These are phyloP conservation scores for Populus tremula DNA, from an alignment of 345 rosid genomes.

Conservation along the genomic window DNA sequence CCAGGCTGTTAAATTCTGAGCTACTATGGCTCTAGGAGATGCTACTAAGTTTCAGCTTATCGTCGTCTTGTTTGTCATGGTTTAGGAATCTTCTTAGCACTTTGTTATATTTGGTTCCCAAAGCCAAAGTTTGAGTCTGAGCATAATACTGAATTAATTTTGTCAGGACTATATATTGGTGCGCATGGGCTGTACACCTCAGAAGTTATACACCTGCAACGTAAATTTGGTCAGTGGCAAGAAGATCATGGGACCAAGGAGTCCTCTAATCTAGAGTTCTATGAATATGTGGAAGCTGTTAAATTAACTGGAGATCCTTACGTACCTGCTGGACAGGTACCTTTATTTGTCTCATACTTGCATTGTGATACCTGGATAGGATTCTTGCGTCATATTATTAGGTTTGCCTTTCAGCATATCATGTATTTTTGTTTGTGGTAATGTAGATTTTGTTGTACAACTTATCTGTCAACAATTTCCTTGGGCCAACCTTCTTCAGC, in stretches of 20 bases:
- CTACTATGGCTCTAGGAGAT: conserved; percentile 3
- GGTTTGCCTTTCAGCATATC: background rate
- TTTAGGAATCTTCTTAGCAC: background rate
- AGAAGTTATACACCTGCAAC: conserved; percentile 78
- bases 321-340: conserved; percentile 96
- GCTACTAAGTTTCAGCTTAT: background rate
- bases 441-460: background rate
- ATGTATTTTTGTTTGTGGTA: background rate
- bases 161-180: conserved; percentile 82
- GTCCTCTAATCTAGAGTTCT: conserved; percentile 62
- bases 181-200: conserved; percentile 80
- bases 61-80: background rate
- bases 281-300: conserved; percentile 90
- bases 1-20: background rate
- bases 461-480: background rate
- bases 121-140: background rate
- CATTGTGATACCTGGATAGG: background rate
- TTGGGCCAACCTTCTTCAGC: background rate
- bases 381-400: background rate
- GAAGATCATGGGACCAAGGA: conserved; percentile 54
- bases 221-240: conserved; percentile 87
- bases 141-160: conserved; percentile 16
- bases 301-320: conserved; percentile 89
- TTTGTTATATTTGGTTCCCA: conserved; percentile 8
- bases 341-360: background rate